Evolutionary conservation across 2,329 filamentous ascomycete species (phyloP).

Genomic region (Xylaria sp.): DNA sequence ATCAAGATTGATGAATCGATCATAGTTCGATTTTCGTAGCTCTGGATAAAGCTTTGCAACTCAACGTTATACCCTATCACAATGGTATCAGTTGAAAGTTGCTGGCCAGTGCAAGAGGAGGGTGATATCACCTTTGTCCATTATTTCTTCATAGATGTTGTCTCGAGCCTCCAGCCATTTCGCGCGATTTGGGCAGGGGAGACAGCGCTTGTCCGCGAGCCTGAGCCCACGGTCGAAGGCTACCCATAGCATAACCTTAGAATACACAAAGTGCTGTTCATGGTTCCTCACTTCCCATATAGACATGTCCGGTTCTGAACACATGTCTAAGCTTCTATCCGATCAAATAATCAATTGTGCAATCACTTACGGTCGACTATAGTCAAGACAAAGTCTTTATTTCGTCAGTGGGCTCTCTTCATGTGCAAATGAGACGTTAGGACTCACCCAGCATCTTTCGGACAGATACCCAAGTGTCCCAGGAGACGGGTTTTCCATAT

Average conservation of each 20-base stretch:
- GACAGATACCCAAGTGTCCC: conserved; percentile 79
- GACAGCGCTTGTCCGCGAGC: conserved; percentile 77
- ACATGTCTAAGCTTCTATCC: neutral
- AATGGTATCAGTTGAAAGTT: neutral
- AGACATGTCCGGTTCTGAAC: conserved; percentile 75
- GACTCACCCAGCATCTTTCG: conserved; percentile 69
- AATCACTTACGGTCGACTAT: conserved; percentile 63
- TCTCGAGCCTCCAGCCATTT: conserved; percentile 76
- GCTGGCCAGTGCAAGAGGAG: neutral
- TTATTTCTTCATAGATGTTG: conserved; percentile 76
- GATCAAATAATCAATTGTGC: neutral
- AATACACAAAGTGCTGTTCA: conserved; percentile 82
- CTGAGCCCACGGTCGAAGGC: conserved; percentile 80
- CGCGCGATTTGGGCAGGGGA: conserved; percentile 75
- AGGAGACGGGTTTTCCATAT: conserved; percentile 79
- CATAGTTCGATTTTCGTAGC: conserved; percentile 75
- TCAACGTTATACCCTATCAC: conserved; percentile 72
- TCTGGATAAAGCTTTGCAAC: conserved; percentile 77
- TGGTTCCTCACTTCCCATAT: conserved; percentile 84
- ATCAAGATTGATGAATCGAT: conserved; percentile 81
- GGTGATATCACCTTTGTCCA: conserved; percentile 67
- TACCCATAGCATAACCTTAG: conserved; percentile 87
- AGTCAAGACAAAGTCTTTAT: conserved; percentile 72
- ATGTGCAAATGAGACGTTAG: neutral
- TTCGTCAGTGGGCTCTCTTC: conserved; percentile 33